phyloP scores from a whole-genome alignment of 163 green algal species.

The Smithsoniella earleae region DNA sequence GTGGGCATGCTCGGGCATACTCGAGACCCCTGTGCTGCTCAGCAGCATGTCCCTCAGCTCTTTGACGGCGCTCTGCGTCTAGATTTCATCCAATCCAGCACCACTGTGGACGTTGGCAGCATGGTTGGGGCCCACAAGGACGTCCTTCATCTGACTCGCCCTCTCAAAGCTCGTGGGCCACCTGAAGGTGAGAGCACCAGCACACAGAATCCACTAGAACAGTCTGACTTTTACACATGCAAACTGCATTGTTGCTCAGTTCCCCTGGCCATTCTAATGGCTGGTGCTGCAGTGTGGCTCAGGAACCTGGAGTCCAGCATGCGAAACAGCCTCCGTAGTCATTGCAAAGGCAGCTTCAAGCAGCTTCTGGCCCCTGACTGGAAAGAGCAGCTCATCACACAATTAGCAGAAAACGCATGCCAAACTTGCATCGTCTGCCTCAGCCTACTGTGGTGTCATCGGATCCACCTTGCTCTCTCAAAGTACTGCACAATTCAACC shows the following conservation, averaged over 20 bases:
- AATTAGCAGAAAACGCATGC: neutral
- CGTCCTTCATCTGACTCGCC: conserved; percentile 19
- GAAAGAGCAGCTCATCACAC: neutral
- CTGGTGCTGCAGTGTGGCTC: too few relatives aligned
- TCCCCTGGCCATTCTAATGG: too few relatives aligned
- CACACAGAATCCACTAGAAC: too few relatives aligned
- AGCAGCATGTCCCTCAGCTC: conserved; percentile 72
- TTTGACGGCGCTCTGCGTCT: conserved; percentile 56
- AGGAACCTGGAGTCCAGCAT: conserved; percentile 13
- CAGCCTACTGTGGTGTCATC: neutral
- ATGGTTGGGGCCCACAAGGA: conserved; percentile 31
- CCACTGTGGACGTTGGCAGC: conserved; percentile 26
- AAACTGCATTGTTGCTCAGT: too few relatives aligned
- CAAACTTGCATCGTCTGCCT: neutral
- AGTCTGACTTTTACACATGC: too few relatives aligned
- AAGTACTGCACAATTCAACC: too few relatives aligned
- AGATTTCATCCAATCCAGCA: conserved; percentile 13
- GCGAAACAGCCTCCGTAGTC: conserved; percentile 14
- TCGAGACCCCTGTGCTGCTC: conserved; percentile 56
- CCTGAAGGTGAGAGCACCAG: too few relatives aligned
- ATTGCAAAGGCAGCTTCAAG: neutral
- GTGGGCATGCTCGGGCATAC: conserved; percentile 71
- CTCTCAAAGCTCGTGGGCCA: conserved; percentile 30
- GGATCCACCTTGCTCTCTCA: too few relatives aligned
- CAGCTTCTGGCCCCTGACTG: neutral